phyloP scores from a whole-genome alignment of 768 basidiomycete genomes.

The Kwoniella newhampshirensis region DNA sequence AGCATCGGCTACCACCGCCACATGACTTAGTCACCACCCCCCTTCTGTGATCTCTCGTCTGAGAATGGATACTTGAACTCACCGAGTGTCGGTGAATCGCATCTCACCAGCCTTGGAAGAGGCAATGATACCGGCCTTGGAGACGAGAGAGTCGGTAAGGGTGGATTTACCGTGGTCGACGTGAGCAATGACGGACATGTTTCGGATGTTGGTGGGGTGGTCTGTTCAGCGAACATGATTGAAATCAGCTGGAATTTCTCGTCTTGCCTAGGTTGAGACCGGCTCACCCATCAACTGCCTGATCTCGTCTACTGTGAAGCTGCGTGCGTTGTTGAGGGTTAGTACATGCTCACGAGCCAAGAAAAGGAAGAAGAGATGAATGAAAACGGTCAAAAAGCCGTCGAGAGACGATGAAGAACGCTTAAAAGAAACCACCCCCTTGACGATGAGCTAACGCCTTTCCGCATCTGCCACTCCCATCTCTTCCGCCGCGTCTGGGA shows the following conservation, averaged over 20 bases:
- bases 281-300: slow-evolving; percentile 48
- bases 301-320: slow-evolving; percentile 55
- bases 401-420: slow-evolving; percentile 6
- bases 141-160: slow-evolving; percentile 96
- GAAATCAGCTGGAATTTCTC: not conserved
- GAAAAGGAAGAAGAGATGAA: not conserved
- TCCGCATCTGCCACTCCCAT: not conserved
- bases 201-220: slow-evolving; percentile 53
- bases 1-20: slow-evolving; percentile 10
- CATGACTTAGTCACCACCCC: not conserved
- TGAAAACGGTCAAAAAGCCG: not conserved
- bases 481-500: not conserved
- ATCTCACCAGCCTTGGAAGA: slow-evolving; percentile 88
- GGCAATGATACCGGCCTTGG: slow-evolving; percentile 99
- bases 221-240: slow-evolving; percentile 28
- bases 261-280: slow-evolving; percentile 7
- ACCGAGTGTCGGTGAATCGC: slow-evolving; percentile 93
- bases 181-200: slow-evolving; percentile 58
- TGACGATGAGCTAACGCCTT: not conserved
- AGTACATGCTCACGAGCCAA: not conserved
- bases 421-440: not conserved
- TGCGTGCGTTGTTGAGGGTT: slow-evolving; percentile 13
- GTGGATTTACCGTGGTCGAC: slow-evolving; percentile 99
- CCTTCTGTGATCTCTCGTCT: too few species aligned
- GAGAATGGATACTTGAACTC: slow-evolving; percentile 9